Evolutionary conservation across 805 yeast genomes (phyloP), one percentile per base, ranked within the genome.

Genomic region (Nakazawaea wyomingensis): DNA sequence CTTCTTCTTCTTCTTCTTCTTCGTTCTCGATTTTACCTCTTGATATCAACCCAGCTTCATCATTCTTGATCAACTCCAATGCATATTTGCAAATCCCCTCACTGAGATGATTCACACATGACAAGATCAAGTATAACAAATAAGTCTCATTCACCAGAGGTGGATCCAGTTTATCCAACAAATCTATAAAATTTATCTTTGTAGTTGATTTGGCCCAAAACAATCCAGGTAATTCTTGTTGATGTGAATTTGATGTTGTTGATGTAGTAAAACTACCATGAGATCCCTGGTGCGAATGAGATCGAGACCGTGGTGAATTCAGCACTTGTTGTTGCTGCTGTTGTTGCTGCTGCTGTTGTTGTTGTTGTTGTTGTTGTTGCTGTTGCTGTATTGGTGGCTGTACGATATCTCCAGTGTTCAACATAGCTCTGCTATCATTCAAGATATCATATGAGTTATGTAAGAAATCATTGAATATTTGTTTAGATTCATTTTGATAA

Each of bases 101-200:
- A 4, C 87, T 71, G 17, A 82, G 65, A 2, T 73, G 58, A 39
- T 71, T 69, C 2, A 81, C 52, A 29, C 82, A 70, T 13, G 68
- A 66, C 38, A 80, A 64, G 0, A 85, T 69, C 27, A 91, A 66
- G 56, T 68, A 76, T 39, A 76, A 65, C 1, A 78, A 59, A 46
- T 93, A 90, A 0, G 82, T 72, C 5, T 66, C 67, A 2, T 93
- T 85, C 2, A 72, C 64, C 1, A 67, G 54, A 0, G 96, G 96
- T 0, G 96, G 81, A 21, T 85, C 95, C 0, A 66, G 52, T 54
- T 89, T 89, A 56, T 91, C 98, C 19, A 93, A 68, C 41, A 82
- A 74, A 44, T 91, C 96, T 24, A 90, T 67, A 44, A 79, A 72
- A 11, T 79, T 64, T 0, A 81, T 68, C 50, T 78, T 76, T 37